Conservation (phyloP, 129 eudicot genomes). For the Saussurea involucrata region DNA sequence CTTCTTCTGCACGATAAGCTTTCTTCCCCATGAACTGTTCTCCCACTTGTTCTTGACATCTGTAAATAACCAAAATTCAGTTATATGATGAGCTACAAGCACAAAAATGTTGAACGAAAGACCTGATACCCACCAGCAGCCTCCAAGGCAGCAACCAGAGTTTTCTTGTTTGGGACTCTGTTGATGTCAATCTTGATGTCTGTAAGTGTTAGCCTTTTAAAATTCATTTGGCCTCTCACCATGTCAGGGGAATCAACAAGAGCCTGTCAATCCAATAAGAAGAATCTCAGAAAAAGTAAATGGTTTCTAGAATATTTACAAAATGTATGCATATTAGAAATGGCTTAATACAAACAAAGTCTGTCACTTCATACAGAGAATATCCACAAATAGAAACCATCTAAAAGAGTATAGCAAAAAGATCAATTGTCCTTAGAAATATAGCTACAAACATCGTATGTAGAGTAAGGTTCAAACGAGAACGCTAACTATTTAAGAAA, state of each 20-base stretch:
- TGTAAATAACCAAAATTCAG: background rate
- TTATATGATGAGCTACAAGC: background rate
- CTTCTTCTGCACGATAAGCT: conserved; percentile 57
- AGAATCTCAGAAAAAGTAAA: background rate
- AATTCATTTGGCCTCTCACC: conserved; percentile 69
- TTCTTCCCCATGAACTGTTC: conserved; percentile 61
- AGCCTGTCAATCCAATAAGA: conserved; percentile 35
- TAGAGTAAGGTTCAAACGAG: too few relatives aligned
- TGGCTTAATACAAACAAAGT: background rate
- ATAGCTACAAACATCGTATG: background rate
- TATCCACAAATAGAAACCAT: background rate
- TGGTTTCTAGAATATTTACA: background rate
- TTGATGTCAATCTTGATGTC: conserved; percentile 68
- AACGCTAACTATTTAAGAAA: too few relatives aligned
- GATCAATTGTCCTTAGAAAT: background rate
- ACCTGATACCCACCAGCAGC: conserved; percentile 45
- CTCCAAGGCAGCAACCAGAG: conserved; percentile 62
- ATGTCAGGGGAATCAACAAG: conserved; percentile 77
- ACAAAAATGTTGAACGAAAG: background rate
- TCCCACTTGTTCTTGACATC: conserved; percentile 69
- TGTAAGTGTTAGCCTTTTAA: conserved; percentile 65
- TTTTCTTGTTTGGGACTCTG: conserved; percentile 68
- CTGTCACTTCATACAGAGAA: background rate
- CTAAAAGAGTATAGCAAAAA: background rate
- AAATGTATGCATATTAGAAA: background rate